Percentiles rank a stretch among this genome's conserved stretches.
phyloP scores from a whole-genome alignment of 1,139 yeast species.

The Taphrina deformans region DNA sequence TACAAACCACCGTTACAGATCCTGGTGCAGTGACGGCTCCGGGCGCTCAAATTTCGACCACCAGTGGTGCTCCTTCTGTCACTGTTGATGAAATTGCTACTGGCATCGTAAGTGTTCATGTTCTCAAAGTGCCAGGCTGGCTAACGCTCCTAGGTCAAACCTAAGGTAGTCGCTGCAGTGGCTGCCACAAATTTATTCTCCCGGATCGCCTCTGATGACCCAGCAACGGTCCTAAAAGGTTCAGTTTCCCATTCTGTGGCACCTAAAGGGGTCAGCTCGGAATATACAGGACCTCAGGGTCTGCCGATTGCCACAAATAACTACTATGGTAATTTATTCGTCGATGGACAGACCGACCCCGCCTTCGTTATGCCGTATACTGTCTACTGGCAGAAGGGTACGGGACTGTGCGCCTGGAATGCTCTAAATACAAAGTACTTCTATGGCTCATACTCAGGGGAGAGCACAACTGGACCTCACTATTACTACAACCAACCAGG shows the following conservation, averaged over 20 bases:
- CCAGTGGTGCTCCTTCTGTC: slow-evolving; percentile 9
- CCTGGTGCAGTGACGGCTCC: slow-evolving; percentile 9
- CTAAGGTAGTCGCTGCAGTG: slow-evolving; percentile 30
- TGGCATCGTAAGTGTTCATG: background rate
- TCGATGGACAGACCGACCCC: slow-evolving; percentile 54
- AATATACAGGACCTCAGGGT: slow-evolving; percentile 10
- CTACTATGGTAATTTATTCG: slow-evolving; percentile 64
- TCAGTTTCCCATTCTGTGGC: slow-evolving; percentile 3
- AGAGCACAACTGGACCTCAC: slow-evolving; percentile 41
- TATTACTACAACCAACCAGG: slow-evolving; percentile 60
- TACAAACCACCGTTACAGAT: slow-evolving; percentile 2
- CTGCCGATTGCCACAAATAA: slow-evolving; percentile 61
- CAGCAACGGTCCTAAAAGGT: slow-evolving; percentile 26
- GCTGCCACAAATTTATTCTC: slow-evolving; percentile 25
- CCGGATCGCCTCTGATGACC: slow-evolving; percentile 32
- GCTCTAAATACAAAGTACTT: slow-evolving; percentile 53
- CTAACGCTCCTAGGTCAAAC: slow-evolving; percentile 18
- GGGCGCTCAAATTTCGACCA: slow-evolving; percentile 14
- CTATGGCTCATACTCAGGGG: slow-evolving; percentile 36
- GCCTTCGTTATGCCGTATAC: slow-evolving; percentile 64
- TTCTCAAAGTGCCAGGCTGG: background rate
- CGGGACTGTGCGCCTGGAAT: slow-evolving; percentile 65
- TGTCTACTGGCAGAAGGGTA: slow-evolving; percentile 54
- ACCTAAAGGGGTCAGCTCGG: background rate
- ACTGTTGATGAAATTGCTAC: background rate